Evolutionary conservation across 1,284 basidiomycete genomes (phyloP), one percentile per base, ranked within the genome.

Genomic region (Thelephora terrestris): DNA sequence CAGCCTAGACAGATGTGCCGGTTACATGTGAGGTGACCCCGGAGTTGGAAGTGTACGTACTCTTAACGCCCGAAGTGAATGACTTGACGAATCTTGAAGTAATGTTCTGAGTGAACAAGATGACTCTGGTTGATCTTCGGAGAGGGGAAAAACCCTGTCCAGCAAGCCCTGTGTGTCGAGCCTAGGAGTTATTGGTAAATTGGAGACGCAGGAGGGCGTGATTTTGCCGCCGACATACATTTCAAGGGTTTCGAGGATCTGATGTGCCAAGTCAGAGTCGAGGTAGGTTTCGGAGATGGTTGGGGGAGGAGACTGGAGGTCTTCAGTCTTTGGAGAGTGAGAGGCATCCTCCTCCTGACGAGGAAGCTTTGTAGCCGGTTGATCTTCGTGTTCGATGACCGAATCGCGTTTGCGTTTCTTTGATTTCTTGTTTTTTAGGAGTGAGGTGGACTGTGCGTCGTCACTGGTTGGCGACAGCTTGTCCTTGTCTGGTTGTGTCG

Each of bases 221-320:
- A 45, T 42, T 43, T 9, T 44, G 55, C 6, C 42, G 17, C 47
- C 43, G 39, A 70, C 79, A 54, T 57, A 89, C 81, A 78, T 71
- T 61, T 87, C 79, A 47, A 94, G 76, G 40, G 92, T 78, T 52
- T 82, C 78, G 39, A 93, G 75, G 49, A 89, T 79, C 55, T 75
- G 71, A 40, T 70, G 67, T 20, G 81, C 83, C 61, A 81, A 70
- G 5, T 66, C 55, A 10, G 64, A 45, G 27, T 55, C 50, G 25
- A 40, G 20, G 17, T 29, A 40, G 23, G 27, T 37, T 32, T 46
- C 36, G 21, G 38, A 14, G 38, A 21, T 39, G 21, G 21, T 12
- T 42, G 39, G 39, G 20, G 39, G 39, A 42, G 17, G 16, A 42
- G 20, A 42, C 21, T 21, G 20, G 21, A 25, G 25, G 39, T 42